A percentile compares a stretch with the other conserved stretches of the same genome.
These are phyloP conservation scores for Plasmopara halstedii DNA, from an alignment of 352 stramenopile genomes.

Conservation along the genomic window DNA sequence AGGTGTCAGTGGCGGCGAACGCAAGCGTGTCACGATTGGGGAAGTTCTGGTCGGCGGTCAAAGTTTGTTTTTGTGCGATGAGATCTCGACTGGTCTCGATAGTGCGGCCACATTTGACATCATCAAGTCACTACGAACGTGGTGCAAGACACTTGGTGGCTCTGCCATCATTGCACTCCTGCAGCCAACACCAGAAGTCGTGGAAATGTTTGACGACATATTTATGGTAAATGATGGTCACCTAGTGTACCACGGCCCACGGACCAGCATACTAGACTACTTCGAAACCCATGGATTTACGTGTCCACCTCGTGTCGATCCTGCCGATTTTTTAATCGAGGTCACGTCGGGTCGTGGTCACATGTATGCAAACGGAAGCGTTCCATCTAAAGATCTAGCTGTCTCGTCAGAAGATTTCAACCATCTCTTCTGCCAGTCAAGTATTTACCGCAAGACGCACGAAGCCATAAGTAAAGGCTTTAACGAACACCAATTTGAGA, in stretches of 20 bases:
- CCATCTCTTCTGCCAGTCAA: constrained; percentile 43
- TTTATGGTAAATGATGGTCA: constrained; percentile 90
- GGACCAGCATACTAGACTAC: constrained; percentile 65
- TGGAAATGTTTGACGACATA: constrained; percentile 93
- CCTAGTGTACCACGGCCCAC: constrained; percentile 90
- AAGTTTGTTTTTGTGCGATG: constrained; percentile 73
- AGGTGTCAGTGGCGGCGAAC: constrained; percentile 88
- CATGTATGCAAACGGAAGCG: constrained; percentile 33
- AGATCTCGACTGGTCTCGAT: constrained; percentile 59
- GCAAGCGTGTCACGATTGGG: constrained; percentile 81
- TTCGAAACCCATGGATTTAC: constrained; percentile 75
- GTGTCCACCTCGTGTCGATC: constrained; percentile 53
- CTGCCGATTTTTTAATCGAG: constrained; percentile 61
- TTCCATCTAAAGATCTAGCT: constrained; percentile 16
- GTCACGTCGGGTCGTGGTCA: constrained; percentile 48
- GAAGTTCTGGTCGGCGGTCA: constrained; percentile 34
- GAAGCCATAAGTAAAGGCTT: constrained; percentile 43
- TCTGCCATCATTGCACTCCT: constrained; percentile 29
- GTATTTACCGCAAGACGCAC: constrained; percentile 43
- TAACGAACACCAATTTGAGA: constrained; percentile 53
- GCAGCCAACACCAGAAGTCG: constrained; percentile 82
- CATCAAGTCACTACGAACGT: constrained; percentile 40
- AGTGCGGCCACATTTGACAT: constrained; percentile 50
- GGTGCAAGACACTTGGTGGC: constrained; percentile 30
- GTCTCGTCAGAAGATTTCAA: constrained; percentile 42